Evolutionary conservation across 2,329 filamentous ascomycete genomes (phyloP).

Genomic region (Fusarium xylarioides): DNA sequence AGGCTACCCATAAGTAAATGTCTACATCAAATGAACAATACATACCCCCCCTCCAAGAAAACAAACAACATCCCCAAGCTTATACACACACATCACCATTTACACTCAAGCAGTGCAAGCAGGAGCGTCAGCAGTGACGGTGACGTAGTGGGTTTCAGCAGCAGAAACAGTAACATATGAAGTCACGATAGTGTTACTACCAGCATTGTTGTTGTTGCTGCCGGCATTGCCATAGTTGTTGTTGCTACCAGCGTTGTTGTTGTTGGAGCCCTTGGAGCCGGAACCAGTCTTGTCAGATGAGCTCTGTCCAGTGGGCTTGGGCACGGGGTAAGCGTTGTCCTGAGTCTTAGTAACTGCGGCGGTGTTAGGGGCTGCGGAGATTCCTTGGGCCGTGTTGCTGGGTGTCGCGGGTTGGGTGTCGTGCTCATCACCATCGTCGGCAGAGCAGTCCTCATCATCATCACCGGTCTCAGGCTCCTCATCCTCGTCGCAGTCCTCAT

Average conservation of each 20-base stretch:
- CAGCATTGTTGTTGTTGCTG: background rate
- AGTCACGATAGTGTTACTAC: slow-evolving; percentile 12
- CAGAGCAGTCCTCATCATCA: slow-evolving; percentile 33
- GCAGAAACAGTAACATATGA: slow-evolving; percentile 27
- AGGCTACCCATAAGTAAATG: slow-evolving; percentile 43
- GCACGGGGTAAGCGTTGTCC: background rate
- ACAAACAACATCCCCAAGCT: background rate
- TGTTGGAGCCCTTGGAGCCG: background rate
- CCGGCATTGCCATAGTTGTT: background rate
- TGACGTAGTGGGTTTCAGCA: slow-evolving; percentile 2
- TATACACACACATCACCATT: background rate
- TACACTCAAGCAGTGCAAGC: slow-evolving; percentile 22
- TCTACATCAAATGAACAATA: slow-evolving; percentile 36
- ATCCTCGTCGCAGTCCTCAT: slow-evolving; percentile 25
- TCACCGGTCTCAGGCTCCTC: slow-evolving; percentile 2
- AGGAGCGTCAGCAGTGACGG: slow-evolving; percentile 23
- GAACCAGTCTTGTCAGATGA: background rate
- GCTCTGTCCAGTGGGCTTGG: background rate
- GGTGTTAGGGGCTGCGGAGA: slow-evolving; percentile 1
- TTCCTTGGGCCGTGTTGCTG: background rate
- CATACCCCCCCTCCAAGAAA: background rate
- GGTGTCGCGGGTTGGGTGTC: background rate
- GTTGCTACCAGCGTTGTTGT: background rate
- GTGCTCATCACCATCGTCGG: slow-evolving; percentile 29
- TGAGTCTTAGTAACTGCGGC: background rate